Conservation (phyloP, 768 basidiomycete species). For the Kwoniella sp. region DNA sequence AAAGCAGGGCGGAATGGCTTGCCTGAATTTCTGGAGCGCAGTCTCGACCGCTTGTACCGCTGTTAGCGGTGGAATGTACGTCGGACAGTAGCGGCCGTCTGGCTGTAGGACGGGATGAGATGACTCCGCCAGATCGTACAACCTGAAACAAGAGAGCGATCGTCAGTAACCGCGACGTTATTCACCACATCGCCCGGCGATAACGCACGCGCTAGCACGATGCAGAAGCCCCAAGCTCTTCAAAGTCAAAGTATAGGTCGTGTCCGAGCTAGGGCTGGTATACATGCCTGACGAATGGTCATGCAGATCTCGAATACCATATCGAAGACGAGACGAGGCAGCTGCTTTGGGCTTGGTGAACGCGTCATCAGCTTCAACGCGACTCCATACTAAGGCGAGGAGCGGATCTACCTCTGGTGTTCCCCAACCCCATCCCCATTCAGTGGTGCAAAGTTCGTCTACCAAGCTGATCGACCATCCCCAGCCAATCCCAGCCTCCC, state of each 20-base stretch:
- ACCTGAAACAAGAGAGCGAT: conserved; percentile 19
- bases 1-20: conserved; percentile 18
- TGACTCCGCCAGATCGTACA: conserved; percentile 37
- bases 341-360: conserved; percentile 3
- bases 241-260: conserved; percentile 29
- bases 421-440: conserved; percentile 37
- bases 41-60: conserved; percentile 20
- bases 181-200: no score
- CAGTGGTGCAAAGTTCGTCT: conserved; percentile 39
- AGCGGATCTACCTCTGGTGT: conserved; percentile 14
- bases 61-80: conserved; percentile 18
- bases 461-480: conserved; percentile 41
- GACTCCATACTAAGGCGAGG: background rate
- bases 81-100: conserved; percentile 13
- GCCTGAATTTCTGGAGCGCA: conserved; percentile 19
- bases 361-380: background rate
- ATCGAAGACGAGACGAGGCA: background rate
- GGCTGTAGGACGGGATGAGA: conserved; percentile 10
- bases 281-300: conserved; percentile 18
- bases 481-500: conserved; percentile 35
- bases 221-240: conserved; percentile 36
- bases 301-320: conserved; percentile 24
- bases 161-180: no score
- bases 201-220: conserved; percentile 33
- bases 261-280: conserved; percentile 19